These are phyloP conservation scores for Fusarium sp. DNA, from an alignment of 2,329 filamentous ascomycete species.

Conservation along the genomic window DNA sequence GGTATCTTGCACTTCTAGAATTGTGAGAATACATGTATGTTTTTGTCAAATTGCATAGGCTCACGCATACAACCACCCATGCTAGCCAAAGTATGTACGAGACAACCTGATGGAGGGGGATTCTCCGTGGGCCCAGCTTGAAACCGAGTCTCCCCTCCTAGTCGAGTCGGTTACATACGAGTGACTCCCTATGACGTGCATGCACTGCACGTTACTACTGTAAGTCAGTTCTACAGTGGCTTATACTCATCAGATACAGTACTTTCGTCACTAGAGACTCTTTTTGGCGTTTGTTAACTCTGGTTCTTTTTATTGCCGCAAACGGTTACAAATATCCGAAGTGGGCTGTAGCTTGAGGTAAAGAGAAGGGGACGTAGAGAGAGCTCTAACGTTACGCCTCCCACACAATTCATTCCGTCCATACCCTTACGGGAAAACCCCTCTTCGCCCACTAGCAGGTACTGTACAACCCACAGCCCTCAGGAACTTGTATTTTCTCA, in stretches of 20 bases:
- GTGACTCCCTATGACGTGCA: conserved; percentile 31
- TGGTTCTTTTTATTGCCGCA: not conserved
- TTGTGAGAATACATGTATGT: not conserved
- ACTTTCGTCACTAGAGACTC: not conserved
- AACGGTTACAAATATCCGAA: conserved; percentile 18
- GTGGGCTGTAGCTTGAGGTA: conserved; percentile 38
- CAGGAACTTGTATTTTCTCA: conserved; percentile 15
- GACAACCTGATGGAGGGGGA: conserved; percentile 15
- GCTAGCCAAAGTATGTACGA: not conserved
- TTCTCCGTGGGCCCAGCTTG: conserved; percentile 20
- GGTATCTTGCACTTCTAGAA: not conserved
- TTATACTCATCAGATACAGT: not conserved
- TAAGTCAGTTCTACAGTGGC: not conserved
- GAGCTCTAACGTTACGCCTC: conserved; percentile 2
- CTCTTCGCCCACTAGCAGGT: not conserved
- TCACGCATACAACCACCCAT: not conserved
- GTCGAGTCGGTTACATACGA: conserved; percentile 12
- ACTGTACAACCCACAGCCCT: conserved; percentile 18
- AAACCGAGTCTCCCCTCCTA: conserved; percentile 21
- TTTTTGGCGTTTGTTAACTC: not conserved
- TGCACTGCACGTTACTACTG: not conserved
- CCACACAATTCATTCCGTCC: not conserved
- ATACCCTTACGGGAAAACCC: conserved; percentile 4
- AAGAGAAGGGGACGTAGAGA: conserved; percentile 12
- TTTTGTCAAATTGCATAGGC: not conserved